Conservation (phyloP, 139 green algal genomes). For the Chlorella sp. region DNA sequence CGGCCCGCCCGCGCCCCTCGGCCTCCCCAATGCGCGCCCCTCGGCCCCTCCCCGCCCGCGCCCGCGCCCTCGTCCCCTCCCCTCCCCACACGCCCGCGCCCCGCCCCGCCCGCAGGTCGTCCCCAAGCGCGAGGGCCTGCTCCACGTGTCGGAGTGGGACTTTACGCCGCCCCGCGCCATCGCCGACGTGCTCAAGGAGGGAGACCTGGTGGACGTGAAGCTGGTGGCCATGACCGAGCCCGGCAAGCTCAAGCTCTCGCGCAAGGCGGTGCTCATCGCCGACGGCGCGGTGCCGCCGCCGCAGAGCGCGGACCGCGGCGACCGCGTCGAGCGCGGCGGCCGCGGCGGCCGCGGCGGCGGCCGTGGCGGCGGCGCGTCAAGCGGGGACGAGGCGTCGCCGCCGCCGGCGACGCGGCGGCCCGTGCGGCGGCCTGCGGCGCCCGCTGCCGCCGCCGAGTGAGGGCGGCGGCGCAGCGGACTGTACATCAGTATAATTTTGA, state of each 20-base stretch:
- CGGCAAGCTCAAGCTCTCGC: conserved; percentile 54
- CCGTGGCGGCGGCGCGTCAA: too few relatives aligned
- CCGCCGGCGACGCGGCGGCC: too few relatives aligned
- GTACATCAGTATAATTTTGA: too few relatives aligned
- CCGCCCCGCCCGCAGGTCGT: background rate
- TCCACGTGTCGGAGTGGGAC: conserved; percentile 76
- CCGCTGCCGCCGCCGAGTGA: too few relatives aligned
- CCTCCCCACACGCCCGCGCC: conserved; percentile 36
- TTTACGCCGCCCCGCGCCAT: conserved; percentile 42
- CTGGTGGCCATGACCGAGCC: conserved; percentile 45
- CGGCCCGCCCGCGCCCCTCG: background rate
- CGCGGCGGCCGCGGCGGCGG: too few relatives aligned
- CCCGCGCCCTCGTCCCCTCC: background rate
- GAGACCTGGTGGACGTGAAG: conserved; percentile 82
- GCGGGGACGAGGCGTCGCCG: too few relatives aligned
- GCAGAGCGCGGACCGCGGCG: too few relatives aligned
- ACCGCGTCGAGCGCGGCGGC: too few relatives aligned
- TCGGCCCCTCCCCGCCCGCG: background rate
- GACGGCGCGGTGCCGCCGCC: conserved; percentile 4
- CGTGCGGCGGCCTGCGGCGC: too few relatives aligned
- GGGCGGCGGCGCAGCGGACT: too few relatives aligned
- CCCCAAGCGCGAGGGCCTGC: conserved; percentile 63
- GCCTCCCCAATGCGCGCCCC: background rate
- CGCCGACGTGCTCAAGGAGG: conserved; percentile 57
- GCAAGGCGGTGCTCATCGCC: conserved; percentile 41